Evolutionary conservation across 1,284 basidiomycete genomes (phyloP).

Genomic region (Ganoderma boninense): DNA sequence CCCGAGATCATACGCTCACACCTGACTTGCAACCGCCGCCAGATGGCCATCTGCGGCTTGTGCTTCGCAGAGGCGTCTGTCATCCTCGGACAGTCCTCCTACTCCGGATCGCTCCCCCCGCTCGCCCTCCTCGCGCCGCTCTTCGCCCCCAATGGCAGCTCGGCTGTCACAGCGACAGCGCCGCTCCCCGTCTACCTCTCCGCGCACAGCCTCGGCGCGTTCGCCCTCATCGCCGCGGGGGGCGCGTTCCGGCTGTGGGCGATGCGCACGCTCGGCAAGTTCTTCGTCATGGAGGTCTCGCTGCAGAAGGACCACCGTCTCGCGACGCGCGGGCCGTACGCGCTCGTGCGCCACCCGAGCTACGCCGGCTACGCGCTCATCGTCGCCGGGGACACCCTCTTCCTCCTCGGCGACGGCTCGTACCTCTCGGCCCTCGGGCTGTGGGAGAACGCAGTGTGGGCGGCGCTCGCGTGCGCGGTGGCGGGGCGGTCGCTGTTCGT

Average conservation of each 20-base stretch:
- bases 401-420: conserved; percentile 9
- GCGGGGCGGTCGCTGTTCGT: conserved; percentile 5
- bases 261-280: conserved; percentile 13
- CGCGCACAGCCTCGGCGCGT: not conserved
- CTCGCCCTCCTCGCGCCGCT: not conserved
- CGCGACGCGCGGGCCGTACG: conserved; percentile 30
- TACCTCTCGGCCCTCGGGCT: conserved; percentile 9
- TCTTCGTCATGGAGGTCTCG: conserved; percentile 27
- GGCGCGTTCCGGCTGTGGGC: conserved; percentile 8
- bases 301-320: conserved; percentile 23
- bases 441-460: not conserved
- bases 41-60: conserved; percentile 1
- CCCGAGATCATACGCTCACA: not conserved
- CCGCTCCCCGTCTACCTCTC: not conserved
- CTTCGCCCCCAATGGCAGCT: not conserved
- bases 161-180: not conserved
- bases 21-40: not conserved
- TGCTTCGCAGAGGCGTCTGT: not conserved
- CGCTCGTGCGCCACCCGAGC: conserved; percentile 20
- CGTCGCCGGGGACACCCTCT: conserved; percentile 13
- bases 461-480: not conserved
- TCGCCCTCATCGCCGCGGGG: conserved; percentile 3
- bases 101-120: not conserved
- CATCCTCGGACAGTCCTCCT: not conserved
- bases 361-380: conserved; percentile 6